These are phyloP conservation scores for Vitis labrusca DNA, from an alignment of 164 flowering plant genomes.

Conservation along the genomic window DNA sequence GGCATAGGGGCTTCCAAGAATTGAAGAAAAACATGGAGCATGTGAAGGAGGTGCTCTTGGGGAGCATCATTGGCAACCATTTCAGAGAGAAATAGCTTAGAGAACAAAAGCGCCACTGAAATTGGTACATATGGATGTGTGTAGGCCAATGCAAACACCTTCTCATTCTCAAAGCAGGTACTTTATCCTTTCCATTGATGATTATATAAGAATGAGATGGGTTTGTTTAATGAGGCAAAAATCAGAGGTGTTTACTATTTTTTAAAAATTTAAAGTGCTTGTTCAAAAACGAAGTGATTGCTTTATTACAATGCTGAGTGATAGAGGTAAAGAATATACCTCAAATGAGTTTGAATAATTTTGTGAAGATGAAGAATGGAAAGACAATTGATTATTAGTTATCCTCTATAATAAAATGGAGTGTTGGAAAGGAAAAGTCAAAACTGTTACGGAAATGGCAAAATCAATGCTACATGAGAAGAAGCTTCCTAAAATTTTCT, in stretches of 20 bases:
- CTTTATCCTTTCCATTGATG: not conserved
- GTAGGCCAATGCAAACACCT: not conserved
- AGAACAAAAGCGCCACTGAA: not conserved
- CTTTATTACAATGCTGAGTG: not conserved
- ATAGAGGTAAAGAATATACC: slow-evolving; percentile 1
- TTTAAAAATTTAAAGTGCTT: not conserved
- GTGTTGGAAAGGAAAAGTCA: not conserved
- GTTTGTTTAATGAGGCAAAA: not conserved
- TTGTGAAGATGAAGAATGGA: not conserved
- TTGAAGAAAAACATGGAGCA: not conserved
- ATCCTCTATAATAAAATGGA: not conserved
- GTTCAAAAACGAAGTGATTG: not conserved
- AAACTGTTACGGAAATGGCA: not conserved
- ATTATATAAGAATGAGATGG: not conserved
- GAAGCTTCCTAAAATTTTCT: not conserved
- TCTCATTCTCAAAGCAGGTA: not conserved
- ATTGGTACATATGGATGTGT: not conserved
- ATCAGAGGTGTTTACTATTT: not conserved
- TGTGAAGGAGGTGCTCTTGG: not conserved
- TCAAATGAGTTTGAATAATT: not conserved
- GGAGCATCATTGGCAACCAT: not conserved
- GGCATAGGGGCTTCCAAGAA: not conserved
- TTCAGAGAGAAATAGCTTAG: not conserved
- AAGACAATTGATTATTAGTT: not conserved
- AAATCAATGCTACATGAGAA: not conserved